Base-by-base conservation (phyloP, 495 filamentous ascomycete genomes). In the Achaetomiella virescens region DNA sequence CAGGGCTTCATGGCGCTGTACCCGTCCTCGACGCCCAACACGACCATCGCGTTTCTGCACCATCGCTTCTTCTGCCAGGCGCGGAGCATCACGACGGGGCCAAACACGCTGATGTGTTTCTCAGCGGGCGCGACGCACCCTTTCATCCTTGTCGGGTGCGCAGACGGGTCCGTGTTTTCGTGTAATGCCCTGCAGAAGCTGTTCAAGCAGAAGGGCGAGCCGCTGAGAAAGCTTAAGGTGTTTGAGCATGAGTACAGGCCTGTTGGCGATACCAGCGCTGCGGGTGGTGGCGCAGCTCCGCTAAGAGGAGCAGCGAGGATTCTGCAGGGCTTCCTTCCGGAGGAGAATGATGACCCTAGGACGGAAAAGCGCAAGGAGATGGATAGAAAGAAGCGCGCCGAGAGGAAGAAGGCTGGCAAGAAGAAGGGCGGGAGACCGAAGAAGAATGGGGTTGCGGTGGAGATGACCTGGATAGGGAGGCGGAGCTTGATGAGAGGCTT, bases 311-410 rank as follows among this genome's bases (percentile, higher is more conserved):
- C 70, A 3, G 65, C 66, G 10, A 57, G 75, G 21, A 67, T 78
- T 27, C 52, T 78, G 17, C 70, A 77, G 45, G 73, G 75, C 1
- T 78, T 71, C 43, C 45, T 66, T 6, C 70, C 72, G 0, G 74
- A 78, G 78, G 72, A 81, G 46, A 82, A 82, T 57, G 84, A 81
- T 50, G 87, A 90, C 66, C 82, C 82, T 56, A 80, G 81, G 63
- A 74, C 71, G 41, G 85, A 84, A 20, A 79, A 85, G 66, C 75
- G 79, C 25, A 88, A 85, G 72, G 81, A 80, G 61, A 75, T 84
- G 37, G 83, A 86, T 61, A 76, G 78, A 31, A 82, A 63, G 38
- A 66, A 67, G 58, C 49, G 54, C 22, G 48, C 81, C 41, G 81
- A 82, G 60, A 79, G 75, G 59, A 84, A 78, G 48, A 75, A 75